Base-by-base conservation (phyloP, 208 protist genomes). In the Trypanosoma conorhini region DNA sequence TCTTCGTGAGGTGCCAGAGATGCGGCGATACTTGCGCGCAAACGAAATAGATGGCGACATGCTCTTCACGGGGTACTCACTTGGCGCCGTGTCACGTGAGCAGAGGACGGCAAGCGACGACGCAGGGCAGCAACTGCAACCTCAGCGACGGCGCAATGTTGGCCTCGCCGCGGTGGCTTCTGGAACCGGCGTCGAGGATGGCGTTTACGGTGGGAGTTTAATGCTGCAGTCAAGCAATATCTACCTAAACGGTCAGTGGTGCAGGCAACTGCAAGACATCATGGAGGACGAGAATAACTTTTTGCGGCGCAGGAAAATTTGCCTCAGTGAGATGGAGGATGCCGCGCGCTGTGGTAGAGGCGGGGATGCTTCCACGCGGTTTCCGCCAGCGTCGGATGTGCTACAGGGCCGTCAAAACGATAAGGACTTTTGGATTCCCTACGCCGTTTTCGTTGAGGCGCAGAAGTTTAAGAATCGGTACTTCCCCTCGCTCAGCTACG, bases 381-480 rank as follows among this genome's bases (percentile, higher is more conserved):
- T 92, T 48, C 85, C 85, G 12, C 74, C 30, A 24, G 74, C 85
- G 0, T 68, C 48, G 30, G 88, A 96, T 70, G 85, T 96, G 2
- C 71, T 96, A n/a, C 74, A 86, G 58, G 82, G 86, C 40, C 86
- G 88, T 9, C 81, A 77, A 54, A 77, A 82, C 15, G 85, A 94
- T 52, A 83, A 81, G 19, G 85, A 96, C 60, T 96, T 94, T 73
- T 96, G 91, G 89, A 85, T 96, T 22, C 91, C 91, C 1, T 87
- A 87, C 72, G 74, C 69, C 30, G 79, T 93, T 31, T 92, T 94
- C 77, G 72, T 81, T 19, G 87, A 87, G 51, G 88, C 88, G 21
- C 91, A 96, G 68, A 64, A 74, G 60, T 96, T 96, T 72, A 94
- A 94, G 65, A 91, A 93, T 69, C 81, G 80, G 48, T 85, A 91